phyloP scores from a whole-genome alignment of 2,329 filamentous ascomycete species.

The Trichoderma lentiforme region DNA sequence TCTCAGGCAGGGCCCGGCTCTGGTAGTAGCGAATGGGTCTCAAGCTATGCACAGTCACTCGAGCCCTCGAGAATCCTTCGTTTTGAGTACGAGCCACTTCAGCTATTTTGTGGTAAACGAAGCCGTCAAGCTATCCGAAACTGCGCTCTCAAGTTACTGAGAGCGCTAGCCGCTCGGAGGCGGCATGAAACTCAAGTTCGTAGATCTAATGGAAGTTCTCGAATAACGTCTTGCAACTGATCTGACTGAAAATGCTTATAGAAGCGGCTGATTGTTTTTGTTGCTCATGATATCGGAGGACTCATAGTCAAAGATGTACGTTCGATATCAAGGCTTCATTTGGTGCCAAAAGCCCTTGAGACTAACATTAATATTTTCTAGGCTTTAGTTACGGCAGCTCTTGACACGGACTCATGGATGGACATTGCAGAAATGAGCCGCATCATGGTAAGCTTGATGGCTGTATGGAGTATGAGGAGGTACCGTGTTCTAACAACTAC shows the following conservation, averaged over 20 bases:
- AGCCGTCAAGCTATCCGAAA: slow-evolving; percentile 15
- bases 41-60: neutral
- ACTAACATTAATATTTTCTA: neutral
- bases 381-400: slow-evolving; percentile 5
- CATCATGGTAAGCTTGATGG: neutral
- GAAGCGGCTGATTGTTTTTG: slow-evolving; percentile 12
- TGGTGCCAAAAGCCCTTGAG: too few species aligned
- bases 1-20: slow-evolving; percentile 3
- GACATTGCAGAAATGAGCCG: slow-evolving; percentile 16
- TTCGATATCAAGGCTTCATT: neutral
- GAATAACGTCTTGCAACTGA: neutral
- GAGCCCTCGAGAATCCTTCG: neutral
- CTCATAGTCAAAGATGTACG: slow-evolving; percentile 18
- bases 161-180: neutral
- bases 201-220: neutral
- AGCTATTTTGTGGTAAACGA: slow-evolving; percentile 15
- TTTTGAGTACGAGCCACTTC: slow-evolving; percentile 12
- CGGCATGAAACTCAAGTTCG: neutral
- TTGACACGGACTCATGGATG: slow-evolving; percentile 5
- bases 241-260: neutral
- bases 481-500: neutral
- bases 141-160: slow-evolving; percentile 9
- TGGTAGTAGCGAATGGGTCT: slow-evolving; percentile 12
- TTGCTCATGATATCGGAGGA: slow-evolving; percentile 18
- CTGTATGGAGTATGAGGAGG: neutral